These are phyloP conservation scores for Hyaloperonospora brassicae DNA, from an alignment of 352 stramenopile species.

Conservation along the genomic window DNA sequence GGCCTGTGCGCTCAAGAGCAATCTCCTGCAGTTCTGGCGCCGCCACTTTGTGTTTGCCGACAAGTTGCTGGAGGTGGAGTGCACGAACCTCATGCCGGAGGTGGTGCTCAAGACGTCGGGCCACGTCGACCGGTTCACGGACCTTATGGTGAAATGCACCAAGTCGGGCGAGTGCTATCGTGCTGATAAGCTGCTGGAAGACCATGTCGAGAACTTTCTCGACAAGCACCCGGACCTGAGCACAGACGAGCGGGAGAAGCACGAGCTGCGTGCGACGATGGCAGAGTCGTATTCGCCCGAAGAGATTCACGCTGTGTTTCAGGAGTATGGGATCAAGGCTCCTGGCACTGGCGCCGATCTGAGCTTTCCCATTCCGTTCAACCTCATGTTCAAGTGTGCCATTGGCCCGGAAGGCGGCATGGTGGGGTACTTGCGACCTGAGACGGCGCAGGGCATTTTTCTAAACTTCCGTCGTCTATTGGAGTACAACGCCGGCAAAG, in stretches of 20 bases:
- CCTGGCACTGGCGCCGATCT: constrained; percentile 87
- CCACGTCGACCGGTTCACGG: constrained; percentile 98
- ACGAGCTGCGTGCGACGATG: constrained; percentile 91
- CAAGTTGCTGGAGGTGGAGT: constrained; percentile 98
- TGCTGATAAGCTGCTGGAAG: constrained; percentile 99
- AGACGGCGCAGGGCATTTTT: constrained; percentile 99
- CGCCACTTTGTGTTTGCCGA: constrained; percentile 98
- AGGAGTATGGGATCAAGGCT: constrained; percentile 92
- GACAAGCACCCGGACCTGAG: constrained; percentile 79
- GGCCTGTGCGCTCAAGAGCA: constrained; percentile 93
- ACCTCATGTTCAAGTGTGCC: constrained; percentile 98
- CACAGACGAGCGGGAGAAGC: constrained; percentile 86
- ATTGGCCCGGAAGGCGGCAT: constrained; percentile 97
- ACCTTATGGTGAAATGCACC: constrained; percentile 99
- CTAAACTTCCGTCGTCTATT: constrained; percentile 98
- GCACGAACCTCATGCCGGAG: constrained; percentile 97
- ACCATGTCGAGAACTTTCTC: constrained; percentile 96
- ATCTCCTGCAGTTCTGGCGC: constrained; percentile 94
- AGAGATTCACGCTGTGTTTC: constrained; percentile 93
- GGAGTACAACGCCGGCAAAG: constrained; percentile 95
- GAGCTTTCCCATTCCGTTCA: constrained; percentile 97
- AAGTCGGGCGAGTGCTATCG: constrained; percentile 97
- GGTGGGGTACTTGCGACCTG: constrained; percentile 95
- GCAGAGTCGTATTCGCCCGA: constrained; percentile 96
- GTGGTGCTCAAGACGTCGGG: constrained; percentile 97